Percentiles rank a stretch among this genome's conserved stretches.
These are phyloP conservation scores for Leucocoprinus birnbaumii DNA, from an alignment of 768 basidiomycete genomes.

Conservation along the genomic window DNA sequence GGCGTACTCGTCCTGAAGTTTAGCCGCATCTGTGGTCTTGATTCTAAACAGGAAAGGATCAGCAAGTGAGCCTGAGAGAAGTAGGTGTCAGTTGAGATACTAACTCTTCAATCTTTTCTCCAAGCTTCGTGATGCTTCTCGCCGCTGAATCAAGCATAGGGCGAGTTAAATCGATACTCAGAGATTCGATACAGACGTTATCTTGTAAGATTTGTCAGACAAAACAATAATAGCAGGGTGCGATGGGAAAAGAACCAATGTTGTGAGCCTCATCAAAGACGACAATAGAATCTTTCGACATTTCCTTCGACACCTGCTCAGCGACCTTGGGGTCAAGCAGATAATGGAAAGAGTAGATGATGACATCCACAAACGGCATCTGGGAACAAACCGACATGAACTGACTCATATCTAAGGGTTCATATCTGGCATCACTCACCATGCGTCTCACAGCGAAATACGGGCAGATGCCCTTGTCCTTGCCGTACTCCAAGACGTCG, in stretches of 20 bases:
- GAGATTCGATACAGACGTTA: conserved; percentile 98
- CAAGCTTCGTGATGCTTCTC: conserved; percentile 80
- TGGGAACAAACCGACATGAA: conserved; percentile 28
- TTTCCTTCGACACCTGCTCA: conserved; percentile 96
- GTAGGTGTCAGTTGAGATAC: conserved; percentile 22
- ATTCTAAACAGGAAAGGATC: conserved; percentile 54
- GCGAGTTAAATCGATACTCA: conserved; percentile 94
- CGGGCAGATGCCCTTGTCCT: conserved; percentile 84
- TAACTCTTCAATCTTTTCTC: conserved; percentile 94
- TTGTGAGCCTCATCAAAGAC: conserved; percentile 99
- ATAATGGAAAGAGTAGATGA: conserved; percentile 99
- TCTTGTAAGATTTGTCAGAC: conserved; percentile 51
- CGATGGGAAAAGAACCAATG: conserved; percentile 58
- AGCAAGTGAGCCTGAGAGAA: background rate
- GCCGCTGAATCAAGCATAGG: conserved; percentile 97
- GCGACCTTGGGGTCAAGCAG: conserved; percentile 98
- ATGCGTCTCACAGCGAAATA: conserved; percentile 96
- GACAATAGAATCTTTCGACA: conserved; percentile 97
- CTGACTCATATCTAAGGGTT: background rate
- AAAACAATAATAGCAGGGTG: background rate
- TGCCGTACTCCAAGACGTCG: conserved; percentile 86
- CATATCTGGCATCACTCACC: conserved; percentile 42
- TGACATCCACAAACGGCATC: conserved; percentile 94
- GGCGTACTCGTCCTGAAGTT: conserved; percentile 95
- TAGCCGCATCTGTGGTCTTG: conserved; percentile 89